Percentiles rank a stretch among this genome's conserved stretches.
These are phyloP conservation scores for Ophiostoma quercus DNA, from an alignment of 2,329 filamentous ascomycete species.

Conservation along the genomic window DNA sequence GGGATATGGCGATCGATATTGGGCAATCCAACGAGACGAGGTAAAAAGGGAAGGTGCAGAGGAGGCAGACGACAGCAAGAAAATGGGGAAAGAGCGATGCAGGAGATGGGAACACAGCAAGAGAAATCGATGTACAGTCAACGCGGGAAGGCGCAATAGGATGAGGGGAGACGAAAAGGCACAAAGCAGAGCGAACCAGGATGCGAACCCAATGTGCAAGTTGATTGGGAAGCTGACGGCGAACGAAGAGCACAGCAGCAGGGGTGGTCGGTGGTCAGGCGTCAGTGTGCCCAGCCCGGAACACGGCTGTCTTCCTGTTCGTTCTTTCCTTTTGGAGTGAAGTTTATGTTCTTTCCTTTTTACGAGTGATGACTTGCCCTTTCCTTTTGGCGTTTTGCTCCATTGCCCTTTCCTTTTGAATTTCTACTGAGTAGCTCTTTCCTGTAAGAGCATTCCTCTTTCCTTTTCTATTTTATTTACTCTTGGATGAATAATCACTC, in stretches of 20 bases:
- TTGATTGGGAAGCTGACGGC: not conserved
- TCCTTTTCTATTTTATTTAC: not conserved
- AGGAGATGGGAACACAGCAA: not conserved
- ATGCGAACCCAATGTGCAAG: not conserved
- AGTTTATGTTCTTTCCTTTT: not conserved
- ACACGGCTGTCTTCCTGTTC: not conserved
- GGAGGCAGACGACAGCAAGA: not conserved
- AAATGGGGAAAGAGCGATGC: not conserved
- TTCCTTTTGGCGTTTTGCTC: not conserved
- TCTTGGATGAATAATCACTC: not conserved
- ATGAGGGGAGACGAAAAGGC: not conserved
- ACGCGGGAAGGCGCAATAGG: not conserved
- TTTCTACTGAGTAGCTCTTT: not conserved
- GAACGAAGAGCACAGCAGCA: not conserved
- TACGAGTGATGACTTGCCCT: not conserved
- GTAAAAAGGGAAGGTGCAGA: not conserved
- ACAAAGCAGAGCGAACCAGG: not conserved
- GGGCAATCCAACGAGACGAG: not conserved
- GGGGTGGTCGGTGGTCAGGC: constrained; percentile 1
- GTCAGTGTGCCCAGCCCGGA: constrained; percentile 5
- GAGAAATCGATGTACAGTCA: not conserved
- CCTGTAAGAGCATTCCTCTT: not conserved
- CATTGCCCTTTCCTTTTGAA: too few species aligned
- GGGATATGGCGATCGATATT: constrained; percentile 1
- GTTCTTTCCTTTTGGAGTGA: not conserved